Percentiles rank a stretch among this genome's conserved stretches.
Conservation (phyloP, 441 rosid species). For the Eutrema salsugineum region DNA sequence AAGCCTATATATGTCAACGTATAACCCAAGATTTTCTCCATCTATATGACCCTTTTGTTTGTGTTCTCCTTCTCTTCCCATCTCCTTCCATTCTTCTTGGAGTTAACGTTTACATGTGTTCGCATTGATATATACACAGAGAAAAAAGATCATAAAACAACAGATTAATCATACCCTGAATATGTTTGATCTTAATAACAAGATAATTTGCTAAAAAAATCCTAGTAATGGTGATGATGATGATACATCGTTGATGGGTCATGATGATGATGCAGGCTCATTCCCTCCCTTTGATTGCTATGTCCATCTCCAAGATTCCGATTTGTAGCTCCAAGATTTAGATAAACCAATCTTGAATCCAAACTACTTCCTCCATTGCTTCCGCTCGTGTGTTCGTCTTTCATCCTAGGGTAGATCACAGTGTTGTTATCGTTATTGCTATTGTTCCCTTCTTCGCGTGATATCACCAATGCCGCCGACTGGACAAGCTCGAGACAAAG, state of each 20-base stretch:
- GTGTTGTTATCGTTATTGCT: slow-evolving; percentile 36
- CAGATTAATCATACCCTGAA: slow-evolving; percentile 1
- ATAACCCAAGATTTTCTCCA: not conserved
- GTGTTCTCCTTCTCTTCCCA: not conserved
- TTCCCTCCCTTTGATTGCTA: slow-evolving; percentile 46
- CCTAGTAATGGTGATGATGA: slow-evolving; percentile 40
- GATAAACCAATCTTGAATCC: slow-evolving; percentile 79
- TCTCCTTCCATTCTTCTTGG: not conserved
- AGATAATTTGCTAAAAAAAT: not conserved
- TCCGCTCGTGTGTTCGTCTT: slow-evolving; percentile 53
- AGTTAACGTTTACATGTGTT: not conserved
- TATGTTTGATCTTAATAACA: not conserved
- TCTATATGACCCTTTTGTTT: not conserved
- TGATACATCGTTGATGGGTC: slow-evolving; percentile 43
- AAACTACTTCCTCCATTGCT: slow-evolving; percentile 48
- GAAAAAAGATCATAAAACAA: not conserved
- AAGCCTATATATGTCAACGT: not conserved
- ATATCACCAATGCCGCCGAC: slow-evolving; percentile 84
- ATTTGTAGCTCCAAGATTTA: slow-evolving; percentile 72
- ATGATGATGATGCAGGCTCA: slow-evolving; percentile 43
- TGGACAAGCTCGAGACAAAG: slow-evolving; percentile 93
- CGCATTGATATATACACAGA: not conserved
- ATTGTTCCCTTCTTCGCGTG: slow-evolving; percentile 78
- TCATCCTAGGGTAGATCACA: slow-evolving; percentile 54
- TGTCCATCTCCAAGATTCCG: slow-evolving; percentile 47